Evolutionary conservation across 2,329 filamentous ascomycete genomes (phyloP).

Genomic region (Alternaria atra): DNA sequence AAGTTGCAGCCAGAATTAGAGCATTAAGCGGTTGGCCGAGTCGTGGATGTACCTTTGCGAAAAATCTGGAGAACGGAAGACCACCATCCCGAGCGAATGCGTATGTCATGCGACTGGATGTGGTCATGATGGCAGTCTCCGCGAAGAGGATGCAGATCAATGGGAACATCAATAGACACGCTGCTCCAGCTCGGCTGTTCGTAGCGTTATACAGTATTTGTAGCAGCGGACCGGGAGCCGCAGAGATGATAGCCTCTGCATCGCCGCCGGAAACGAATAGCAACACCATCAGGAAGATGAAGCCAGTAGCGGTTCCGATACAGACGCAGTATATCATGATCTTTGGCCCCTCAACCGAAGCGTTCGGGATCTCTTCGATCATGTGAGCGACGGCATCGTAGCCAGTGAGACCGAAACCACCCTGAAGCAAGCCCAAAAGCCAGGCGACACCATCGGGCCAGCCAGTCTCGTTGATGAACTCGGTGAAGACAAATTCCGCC

Average conservation of each 20-base stretch:
- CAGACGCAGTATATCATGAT: constrained; percentile 72
- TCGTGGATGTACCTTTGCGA: constrained; percentile 68
- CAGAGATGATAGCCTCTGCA: constrained; percentile 64
- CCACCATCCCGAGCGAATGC: constrained; percentile 74
- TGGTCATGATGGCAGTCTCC: constrained; percentile 71
- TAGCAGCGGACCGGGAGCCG: constrained; percentile 66
- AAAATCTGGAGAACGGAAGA: constrained; percentile 68
- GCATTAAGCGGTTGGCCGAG: constrained; percentile 74
- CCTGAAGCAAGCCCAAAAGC: constrained; percentile 62
- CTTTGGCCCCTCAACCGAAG: constrained; percentile 67
- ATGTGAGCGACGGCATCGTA: constrained; percentile 65
- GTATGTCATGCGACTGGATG: constrained; percentile 71
- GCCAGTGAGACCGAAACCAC: constrained; percentile 63
- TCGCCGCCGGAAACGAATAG: constrained; percentile 69
- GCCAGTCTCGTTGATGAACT: constrained; percentile 73
- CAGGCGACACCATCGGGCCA: constrained; percentile 74
- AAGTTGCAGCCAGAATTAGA: constrained; percentile 66
- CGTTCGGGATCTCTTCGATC: constrained; percentile 68
- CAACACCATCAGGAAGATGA: constrained; percentile 68
- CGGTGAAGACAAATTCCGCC: constrained; percentile 70
- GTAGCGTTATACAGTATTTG: constrained; percentile 72
- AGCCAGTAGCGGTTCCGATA: constrained; percentile 70
- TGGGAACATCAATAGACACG: constrained; percentile 73
- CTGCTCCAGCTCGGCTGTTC: constrained; percentile 66
- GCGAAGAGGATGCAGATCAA: constrained; percentile 71